Evolutionary conservation across 495 filamentous ascomycete species (phyloP).

Genomic region (Penicillium simplicissimum): DNA sequence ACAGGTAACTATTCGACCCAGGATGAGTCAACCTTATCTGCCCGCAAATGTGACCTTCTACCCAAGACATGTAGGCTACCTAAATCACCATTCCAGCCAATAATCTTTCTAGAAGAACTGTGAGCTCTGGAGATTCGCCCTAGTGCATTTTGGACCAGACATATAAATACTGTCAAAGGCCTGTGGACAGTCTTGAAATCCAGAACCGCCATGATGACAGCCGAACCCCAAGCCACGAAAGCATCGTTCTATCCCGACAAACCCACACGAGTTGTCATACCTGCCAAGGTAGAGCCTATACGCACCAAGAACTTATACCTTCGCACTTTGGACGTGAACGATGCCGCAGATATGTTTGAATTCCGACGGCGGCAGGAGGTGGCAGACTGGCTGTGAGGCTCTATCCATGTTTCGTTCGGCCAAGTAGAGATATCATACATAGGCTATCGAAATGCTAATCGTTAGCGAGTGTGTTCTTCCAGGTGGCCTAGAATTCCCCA

Average conservation of each 20-base stretch:
- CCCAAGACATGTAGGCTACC: background rate
- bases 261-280: constrained; percentile 21
- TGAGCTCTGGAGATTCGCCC: background rate
- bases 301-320: constrained; percentile 25
- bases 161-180: background rate
- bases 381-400: constrained; percentile 31
- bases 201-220: constrained; percentile 2
- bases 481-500: constrained; percentile 28
- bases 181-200: background rate
- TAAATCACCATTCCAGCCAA: background rate
- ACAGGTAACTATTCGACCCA: no score
- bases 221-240: background rate
- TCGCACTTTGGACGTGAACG: constrained; percentile 16
- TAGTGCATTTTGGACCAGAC: background rate
- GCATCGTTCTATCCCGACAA: constrained; percentile 20
- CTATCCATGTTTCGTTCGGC: background rate
- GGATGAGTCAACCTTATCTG: constrained; percentile 7
- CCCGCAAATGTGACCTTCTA: background rate
- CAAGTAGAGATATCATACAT: no score
- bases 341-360: constrained; percentile 26
- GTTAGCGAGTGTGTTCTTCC: background rate
- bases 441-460: no score
- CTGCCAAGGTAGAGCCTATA: constrained; percentile 11
- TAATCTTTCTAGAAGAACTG: background rate
- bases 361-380: constrained; percentile 28